Conservation (phyloP, 2,329 filamentous ascomycete species). For the Sporothrix brunneoviolacea region DNA sequence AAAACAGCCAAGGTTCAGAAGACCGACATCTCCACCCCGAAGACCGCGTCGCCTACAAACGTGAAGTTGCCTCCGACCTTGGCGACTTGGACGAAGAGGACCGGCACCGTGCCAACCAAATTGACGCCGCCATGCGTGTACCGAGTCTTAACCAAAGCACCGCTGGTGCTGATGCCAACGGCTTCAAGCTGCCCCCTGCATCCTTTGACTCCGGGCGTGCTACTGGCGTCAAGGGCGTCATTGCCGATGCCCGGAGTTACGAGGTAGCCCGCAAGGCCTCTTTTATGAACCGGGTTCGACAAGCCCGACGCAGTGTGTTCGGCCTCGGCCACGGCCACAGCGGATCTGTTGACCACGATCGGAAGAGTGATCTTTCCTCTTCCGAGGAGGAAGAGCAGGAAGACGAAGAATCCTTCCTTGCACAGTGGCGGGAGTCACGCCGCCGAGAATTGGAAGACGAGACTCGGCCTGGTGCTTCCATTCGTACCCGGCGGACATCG, state of each 20-base stretch:
- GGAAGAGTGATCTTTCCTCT: constrained; percentile 30
- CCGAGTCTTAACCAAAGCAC: constrained; percentile 44
- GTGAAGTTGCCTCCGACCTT: constrained; percentile 26
- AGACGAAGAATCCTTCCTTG: constrained; percentile 75
- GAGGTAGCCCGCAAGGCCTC: constrained; percentile 57
- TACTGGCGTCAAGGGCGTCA: constrained; percentile 81
- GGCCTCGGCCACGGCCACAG: constrained; percentile 33
- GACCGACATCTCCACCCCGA: constrained; percentile 47
- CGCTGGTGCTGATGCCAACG: constrained; percentile 35
- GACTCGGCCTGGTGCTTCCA: constrained; percentile 32
- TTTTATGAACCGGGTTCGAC: constrained; percentile 46
- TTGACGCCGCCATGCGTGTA: constrained; percentile 61
- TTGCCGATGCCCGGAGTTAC: constrained; percentile 73
- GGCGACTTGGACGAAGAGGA: constrained; percentile 51
- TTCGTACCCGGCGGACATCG: constrained; percentile 61
- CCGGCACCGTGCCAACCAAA: constrained; percentile 43
- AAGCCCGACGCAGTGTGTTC: constrained; percentile 50
- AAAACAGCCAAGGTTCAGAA: constrained; percentile 39
- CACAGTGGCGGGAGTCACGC: constrained; percentile 76
- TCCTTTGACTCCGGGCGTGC: constrained; percentile 62
- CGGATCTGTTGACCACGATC: constrained; percentile 28
- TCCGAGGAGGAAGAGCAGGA: constrained; percentile 46
- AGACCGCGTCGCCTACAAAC: constrained; percentile 41
- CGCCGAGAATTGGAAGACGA: constrained; percentile 68
- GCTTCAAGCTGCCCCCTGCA: constrained; percentile 54